A percentile compares a stretch with the other conserved stretches of the same genome.
Conservation (phyloP, 495 filamentous ascomycete genomes). For the Pyrenopolyporus hunteri region DNA sequence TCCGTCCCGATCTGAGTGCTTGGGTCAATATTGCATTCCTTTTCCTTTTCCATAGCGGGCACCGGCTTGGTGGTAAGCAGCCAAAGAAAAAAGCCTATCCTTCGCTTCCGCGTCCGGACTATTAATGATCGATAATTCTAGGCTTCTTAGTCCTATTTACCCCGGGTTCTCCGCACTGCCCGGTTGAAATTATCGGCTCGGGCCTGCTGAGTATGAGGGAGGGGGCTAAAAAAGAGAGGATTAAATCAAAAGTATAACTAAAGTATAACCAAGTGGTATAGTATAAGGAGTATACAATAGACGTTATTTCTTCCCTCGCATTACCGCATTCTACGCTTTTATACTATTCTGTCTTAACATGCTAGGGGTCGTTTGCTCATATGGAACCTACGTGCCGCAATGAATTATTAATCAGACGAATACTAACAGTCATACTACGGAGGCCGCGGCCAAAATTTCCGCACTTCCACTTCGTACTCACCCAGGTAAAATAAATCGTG, state of each 20-base stretch:
- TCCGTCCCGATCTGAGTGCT: constrained; percentile 3
- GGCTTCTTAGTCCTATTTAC: constrained; percentile 2
- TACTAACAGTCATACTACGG: no score
- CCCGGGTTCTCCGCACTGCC: constrained; percentile 4
- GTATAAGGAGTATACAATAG: no score
- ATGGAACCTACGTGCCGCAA: constrained; percentile 2
- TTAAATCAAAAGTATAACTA: neutral
- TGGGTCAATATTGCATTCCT: constrained; percentile 16
- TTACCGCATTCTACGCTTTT: no score
- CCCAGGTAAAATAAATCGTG: no score
- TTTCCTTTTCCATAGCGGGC: constrained; percentile 7
- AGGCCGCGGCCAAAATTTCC: no score
- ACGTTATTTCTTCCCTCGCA: no score
- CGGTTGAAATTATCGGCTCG: neutral
- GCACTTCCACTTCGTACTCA: no score
- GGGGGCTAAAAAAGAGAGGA: no score
- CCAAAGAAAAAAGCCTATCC: no score
- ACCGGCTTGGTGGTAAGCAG: neutral
- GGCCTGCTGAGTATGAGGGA: neutral
- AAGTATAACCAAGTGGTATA: no score
- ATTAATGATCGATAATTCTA: neutral
- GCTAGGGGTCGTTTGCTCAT: constrained; percentile 3
- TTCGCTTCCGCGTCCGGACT: neutral
- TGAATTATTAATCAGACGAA: constrained; percentile 19
- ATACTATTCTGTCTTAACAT: neutral